These are phyloP conservation scores for Nyssa sinensis DNA, from an alignment of 148 eudicot genomes.

Conservation along the genomic window DNA sequence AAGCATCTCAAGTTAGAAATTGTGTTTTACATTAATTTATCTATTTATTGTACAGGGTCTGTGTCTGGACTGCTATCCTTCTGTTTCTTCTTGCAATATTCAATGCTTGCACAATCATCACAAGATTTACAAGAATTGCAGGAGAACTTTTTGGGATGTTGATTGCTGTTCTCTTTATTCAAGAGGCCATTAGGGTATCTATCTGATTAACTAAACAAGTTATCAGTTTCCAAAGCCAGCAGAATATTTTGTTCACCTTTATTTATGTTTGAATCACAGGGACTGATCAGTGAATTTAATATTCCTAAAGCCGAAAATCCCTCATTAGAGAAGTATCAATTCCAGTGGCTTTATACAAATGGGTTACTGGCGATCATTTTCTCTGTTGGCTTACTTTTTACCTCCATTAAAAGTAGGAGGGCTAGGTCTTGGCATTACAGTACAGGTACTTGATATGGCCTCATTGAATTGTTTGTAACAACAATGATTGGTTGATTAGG, in stretches of 20 bases:
- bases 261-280: conserved; percentile 39
- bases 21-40: background rate
- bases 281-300: conserved; percentile 66
- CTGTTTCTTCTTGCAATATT: conserved; percentile 58
- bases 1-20: background rate
- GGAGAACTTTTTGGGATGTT: conserved; percentile 75
- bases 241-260: background rate
- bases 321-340: conserved; percentile 30
- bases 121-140: conserved; percentile 63
- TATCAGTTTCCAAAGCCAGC: background rate
- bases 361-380: conserved; percentile 68
- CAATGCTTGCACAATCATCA: conserved; percentile 58
- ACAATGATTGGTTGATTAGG: background rate
- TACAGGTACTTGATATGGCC: conserved; percentile 38
- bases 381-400: conserved; percentile 64
- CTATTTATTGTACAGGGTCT: conserved; percentile 40
- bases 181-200: conserved; percentile 59
- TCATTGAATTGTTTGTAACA: background rate
- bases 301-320: conserved; percentile 38
- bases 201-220: background rate
- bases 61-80: conserved; percentile 58
- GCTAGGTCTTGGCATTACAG: conserved; percentile 85
- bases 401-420: conserved; percentile 57
- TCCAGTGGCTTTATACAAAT: conserved; percentile 64
- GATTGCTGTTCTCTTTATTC: conserved; percentile 60